Evolutionary conservation across 2,329 filamentous ascomycete species (phyloP).

Genomic region (Ustilaginoidea virens): DNA sequence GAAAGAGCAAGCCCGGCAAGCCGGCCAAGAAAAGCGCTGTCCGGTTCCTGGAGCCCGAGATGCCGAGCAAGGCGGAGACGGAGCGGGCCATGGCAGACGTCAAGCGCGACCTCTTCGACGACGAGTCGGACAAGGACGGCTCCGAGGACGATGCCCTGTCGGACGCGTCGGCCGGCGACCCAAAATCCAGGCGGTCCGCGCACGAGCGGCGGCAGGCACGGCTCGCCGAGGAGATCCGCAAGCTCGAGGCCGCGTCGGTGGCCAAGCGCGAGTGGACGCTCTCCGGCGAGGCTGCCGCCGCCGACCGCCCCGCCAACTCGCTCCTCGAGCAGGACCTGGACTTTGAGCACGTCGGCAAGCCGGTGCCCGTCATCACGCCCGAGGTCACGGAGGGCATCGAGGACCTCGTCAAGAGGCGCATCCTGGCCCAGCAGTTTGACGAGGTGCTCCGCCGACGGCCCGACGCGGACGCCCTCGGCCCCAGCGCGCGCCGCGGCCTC

Average conservation of each 20-base stretch:
- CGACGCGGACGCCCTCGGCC: constrained; percentile 49
- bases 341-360: constrained; percentile 90
- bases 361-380: constrained; percentile 82
- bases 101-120: constrained; percentile 80
- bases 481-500: constrained; percentile 50
- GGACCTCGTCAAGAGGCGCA: constrained; percentile 83
- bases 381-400: constrained; percentile 87
- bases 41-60: constrained; percentile 20
- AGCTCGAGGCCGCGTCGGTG: constrained; percentile 76
- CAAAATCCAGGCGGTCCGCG: constrained; percentile 60
- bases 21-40: constrained; percentile 20
- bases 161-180: constrained; percentile 52
- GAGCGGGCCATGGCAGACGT: constrained; percentile 76
- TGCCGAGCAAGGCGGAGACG: constrained; percentile 49
- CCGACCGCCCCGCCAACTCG: constrained; percentile 76
- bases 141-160: constrained; percentile 50
- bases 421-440: constrained; percentile 81
- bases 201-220: constrained; percentile 81
- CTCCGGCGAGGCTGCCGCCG: constrained; percentile 71
- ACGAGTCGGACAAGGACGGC: constrained; percentile 48
- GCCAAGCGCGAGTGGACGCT: constrained; percentile 86
- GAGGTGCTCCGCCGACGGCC: constrained; percentile 74
- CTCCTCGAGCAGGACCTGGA: constrained; percentile 89
- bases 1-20: constrained; percentile 44
- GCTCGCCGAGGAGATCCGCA: constrained; percentile 77